Conservation (phyloP, 2,329 filamentous ascomycete species). For the Aspergillus sp. region DNA sequence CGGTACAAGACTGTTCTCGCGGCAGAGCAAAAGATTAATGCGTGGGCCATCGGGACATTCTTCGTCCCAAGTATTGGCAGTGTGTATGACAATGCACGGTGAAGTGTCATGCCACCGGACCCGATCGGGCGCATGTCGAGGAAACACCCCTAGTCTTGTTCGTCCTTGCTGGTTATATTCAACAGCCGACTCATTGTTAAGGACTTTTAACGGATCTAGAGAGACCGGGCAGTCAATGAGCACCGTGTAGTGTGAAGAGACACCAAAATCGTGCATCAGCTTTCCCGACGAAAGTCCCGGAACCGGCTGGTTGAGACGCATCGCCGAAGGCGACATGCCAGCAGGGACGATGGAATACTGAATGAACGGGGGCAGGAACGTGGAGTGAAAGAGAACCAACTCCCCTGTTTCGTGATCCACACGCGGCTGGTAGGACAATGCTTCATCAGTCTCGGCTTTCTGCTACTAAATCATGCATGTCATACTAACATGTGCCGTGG, state of each 20-base stretch:
- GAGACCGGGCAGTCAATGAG: slow-evolving; percentile 70
- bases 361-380: slow-evolving; percentile 64
- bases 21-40: slow-evolving; percentile 66
- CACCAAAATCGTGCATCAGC: slow-evolving; percentile 77
- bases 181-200: slow-evolving; percentile 47
- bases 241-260: slow-evolving; percentile 61
- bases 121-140: slow-evolving; percentile 56
- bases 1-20: slow-evolving; percentile 64
- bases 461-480: background rate
- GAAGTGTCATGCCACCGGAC: slow-evolving; percentile 68
- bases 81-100: slow-evolving; percentile 70
- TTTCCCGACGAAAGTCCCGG: slow-evolving; percentile 63
- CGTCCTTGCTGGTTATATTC: slow-evolving; percentile 58
- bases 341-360: slow-evolving; percentile 62
- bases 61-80: slow-evolving; percentile 69
- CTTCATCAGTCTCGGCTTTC: background rate
- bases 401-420: slow-evolving; percentile 65
- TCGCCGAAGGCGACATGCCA: slow-evolving; percentile 15
- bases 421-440: slow-evolving; percentile 51
- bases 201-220: slow-evolving; percentile 56
- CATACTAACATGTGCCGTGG: slow-evolving; percentile 14
- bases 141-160: slow-evolving; percentile 68
- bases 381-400: slow-evolving; percentile 66
- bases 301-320: slow-evolving; percentile 53
- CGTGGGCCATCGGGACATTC: slow-evolving; percentile 31